Base-by-base conservation (phyloP, 2,329 filamentous ascomycete species). In the Aspergillus niger region DNA sequence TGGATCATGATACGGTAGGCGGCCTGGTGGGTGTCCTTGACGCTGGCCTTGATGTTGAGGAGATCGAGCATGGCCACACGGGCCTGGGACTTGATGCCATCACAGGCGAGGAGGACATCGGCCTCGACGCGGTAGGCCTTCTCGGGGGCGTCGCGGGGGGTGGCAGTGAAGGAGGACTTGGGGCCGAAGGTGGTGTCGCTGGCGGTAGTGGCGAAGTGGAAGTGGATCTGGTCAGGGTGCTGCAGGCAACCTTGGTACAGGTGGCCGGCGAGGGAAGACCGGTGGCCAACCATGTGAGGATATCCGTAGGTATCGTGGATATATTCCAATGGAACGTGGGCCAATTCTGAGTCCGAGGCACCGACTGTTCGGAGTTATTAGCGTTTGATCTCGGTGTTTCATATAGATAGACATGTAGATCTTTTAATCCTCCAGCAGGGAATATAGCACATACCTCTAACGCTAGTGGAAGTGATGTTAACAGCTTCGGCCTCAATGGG, bases 261-360 rank as follows among this genome's bases (percentile, higher is more conserved):
- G 5, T 85, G 84, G 38, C 84, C 84, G 5, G 91, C 89, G 3
- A 94, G 82, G 8, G 88, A 90, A 0, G 88, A 83, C 20, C 91
- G 86, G 72, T 95, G 91, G 7, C 90, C 91, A 4, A 91, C 89
- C 84, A 91, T 92, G 77, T 94, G 91, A 0, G 89, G 87, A 72
- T 89, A 92, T 38, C 85, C 85, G 71, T 92, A 94, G 32, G 84
- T 87, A 8, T 84, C 77, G 53, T 83, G 79, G 64, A 94, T 86
- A 66, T 91, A 87, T 32, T 80, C 80, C 70, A 94, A 84, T 61
- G 87, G 81, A 47, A 94, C 89, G 67, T 89, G 87, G 3, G 85
- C 86, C 6, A 94, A 83, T 74, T 93, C 89, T 3, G 79, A 76
- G 71, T 92, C 83, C 6, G 85, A 86, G 38, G 87, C 82, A 28